Evolutionary conservation across 1,139 yeast genomes (phyloP).

Genomic region (Pichia sp.): DNA sequence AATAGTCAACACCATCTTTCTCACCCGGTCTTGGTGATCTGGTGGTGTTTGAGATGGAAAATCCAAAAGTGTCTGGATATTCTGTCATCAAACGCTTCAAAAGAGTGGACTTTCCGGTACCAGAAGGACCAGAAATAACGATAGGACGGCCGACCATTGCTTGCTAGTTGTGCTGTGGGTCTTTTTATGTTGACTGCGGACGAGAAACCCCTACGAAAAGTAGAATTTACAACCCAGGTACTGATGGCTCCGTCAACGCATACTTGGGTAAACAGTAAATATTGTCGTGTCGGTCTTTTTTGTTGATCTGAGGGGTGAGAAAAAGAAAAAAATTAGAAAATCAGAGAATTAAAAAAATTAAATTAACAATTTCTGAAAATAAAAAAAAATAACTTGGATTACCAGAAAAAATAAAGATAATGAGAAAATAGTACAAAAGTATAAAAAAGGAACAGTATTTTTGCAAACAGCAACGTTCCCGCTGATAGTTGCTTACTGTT

Average conservation of each 20-base stretch:
- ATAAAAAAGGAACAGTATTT: too few species aligned
- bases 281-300: neutral
- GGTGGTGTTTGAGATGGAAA: constrained; percentile 92
- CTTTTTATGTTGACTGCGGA: neutral
- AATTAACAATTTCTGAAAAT: neutral
- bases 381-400: too few species aligned
- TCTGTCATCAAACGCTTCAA: constrained; percentile 87
- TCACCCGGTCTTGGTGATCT: constrained; percentile 92
- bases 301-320: neutral
- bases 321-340: neutral
- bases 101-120: constrained; percentile 93
- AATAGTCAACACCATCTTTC: constrained; percentile 81
- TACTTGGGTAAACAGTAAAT: neutral
- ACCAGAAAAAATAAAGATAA: neutral
- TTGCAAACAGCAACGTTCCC: too few species aligned
- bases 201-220: neutral
- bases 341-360: neutral
- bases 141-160: constrained; percentile 63
- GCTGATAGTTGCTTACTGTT: too few species aligned
- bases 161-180: neutral
- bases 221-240: neutral
- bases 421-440: too few species aligned
- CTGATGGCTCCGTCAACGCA: neutral
- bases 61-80: constrained; percentile 84
- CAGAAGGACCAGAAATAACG: constrained; percentile 96